Percentiles rank a stretch among this genome's conserved stretches.
Conservation (phyloP, 306 rosid species). For the Trifolium repens region DNA sequence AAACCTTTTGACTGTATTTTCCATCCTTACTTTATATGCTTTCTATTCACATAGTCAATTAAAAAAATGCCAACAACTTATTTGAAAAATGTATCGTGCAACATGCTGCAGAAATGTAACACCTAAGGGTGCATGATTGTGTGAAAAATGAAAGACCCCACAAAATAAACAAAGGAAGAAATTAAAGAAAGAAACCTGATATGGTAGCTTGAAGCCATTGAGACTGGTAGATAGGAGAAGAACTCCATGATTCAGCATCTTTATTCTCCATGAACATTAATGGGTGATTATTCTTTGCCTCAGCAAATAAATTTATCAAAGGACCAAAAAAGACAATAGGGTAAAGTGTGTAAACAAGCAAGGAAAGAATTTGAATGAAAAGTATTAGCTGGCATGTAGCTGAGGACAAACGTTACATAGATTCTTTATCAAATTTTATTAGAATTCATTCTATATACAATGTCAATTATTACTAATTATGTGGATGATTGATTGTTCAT, state of each 20-base stretch:
- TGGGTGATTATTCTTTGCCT: slow-evolving; percentile 23
- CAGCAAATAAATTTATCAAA: slow-evolving; percentile 16
- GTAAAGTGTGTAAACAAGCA: slow-evolving; percentile 11
- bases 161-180: not conserved
- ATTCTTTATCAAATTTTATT: slow-evolving; percentile 43
- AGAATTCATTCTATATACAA: slow-evolving; percentile 3
- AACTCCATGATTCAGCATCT: slow-evolving; percentile 36
- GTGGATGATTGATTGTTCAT: not conserved
- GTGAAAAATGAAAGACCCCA: not conserved
- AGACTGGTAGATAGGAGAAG: slow-evolving; percentile 37
- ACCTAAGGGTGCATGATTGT: slow-evolving; percentile 4
- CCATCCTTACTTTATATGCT: slow-evolving; percentile 10
- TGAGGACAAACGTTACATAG: slow-evolving; percentile 34
- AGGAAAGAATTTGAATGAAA: slow-evolving; percentile 42
- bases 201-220: slow-evolving; percentile 58
- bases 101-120: slow-evolving; percentile 22
- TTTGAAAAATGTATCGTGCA: slow-evolving; percentile 7
- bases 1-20: slow-evolving; percentile 35
- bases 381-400: not conserved
- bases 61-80: slow-evolving; percentile 25
- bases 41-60: slow-evolving; percentile 17
- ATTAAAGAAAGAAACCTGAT: slow-evolving; percentile 43
- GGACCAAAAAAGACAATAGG: slow-evolving; percentile 10
- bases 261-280: slow-evolving; percentile 45
- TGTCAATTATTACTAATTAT: not conserved